Evolutionary conservation across 148 eudicot genomes (phyloP).

Genomic region (Silene latifolia): DNA sequence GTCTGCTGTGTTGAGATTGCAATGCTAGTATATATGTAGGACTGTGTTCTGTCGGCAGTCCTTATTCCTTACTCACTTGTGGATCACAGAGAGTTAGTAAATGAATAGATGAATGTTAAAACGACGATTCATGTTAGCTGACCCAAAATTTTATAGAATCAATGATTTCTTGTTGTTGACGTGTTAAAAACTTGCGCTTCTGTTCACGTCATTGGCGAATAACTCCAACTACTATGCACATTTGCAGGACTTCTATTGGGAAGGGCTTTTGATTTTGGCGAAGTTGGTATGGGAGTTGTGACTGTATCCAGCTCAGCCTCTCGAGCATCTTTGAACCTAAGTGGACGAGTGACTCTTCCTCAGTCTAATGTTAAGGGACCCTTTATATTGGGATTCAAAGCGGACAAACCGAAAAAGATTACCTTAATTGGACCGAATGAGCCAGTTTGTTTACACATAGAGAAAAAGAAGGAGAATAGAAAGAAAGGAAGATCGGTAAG

Average conservation of each 20-base stretch:
- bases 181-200: background rate
- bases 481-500: slow-evolving; percentile 48
- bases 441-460: slow-evolving; percentile 39
- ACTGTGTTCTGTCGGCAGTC: too few species aligned
- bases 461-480: slow-evolving; percentile 45
- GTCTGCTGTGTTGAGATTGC: too few species aligned
- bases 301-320: slow-evolving; percentile 86
- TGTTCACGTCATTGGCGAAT: background rate
- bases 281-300: slow-evolving; percentile 89
- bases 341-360: slow-evolving; percentile 36
- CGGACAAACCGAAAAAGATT: slow-evolving; percentile 42
- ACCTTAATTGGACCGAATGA: slow-evolving; percentile 52
- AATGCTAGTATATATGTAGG: too few species aligned
- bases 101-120: too few species aligned
- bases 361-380: slow-evolving; percentile 42
- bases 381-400: slow-evolving; percentile 54
- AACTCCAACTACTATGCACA: background rate
- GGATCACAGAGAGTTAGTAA: too few species aligned
- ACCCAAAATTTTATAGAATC: too few species aligned
- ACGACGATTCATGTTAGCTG: too few species aligned
- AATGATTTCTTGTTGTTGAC: too few species aligned
- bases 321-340: slow-evolving; percentile 59
- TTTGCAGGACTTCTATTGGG: slow-evolving; percentile 15
- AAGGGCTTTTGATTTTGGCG: background rate
- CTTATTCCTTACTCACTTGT: too few species aligned